Evolutionary conservation across 106 monocot species (phyloP), one percentile per base, ranked within the genome.

Genomic region (Narthecium ossifragum): DNA sequence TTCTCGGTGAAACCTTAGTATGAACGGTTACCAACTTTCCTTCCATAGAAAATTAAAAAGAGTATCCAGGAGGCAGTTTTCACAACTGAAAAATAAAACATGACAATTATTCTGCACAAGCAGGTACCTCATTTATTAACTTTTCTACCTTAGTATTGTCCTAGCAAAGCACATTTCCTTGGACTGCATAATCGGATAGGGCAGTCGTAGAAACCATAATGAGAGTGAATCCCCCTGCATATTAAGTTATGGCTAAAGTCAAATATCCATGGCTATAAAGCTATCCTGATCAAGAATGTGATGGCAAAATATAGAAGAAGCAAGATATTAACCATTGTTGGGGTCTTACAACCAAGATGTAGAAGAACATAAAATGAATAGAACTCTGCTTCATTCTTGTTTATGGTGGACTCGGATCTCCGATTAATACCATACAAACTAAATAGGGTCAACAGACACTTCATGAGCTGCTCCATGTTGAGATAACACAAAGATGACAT

Each of bases 401-500:
- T 79, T 57, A 69, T 61, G 15, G 54, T 61, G 15, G 54, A 57
- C 5, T 73, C 60, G 31, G 61, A 62, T 23, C 31, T 79, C 64
- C 58, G 62, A 66, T 75, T 81, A 29, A 62, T 40, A 67, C 54
- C 32, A 80, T 98, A 98, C 45, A 90, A 62, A 61, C 87, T 74
- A 65, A 79, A 81, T 39, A 98, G 86, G 17, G 86, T 79, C 39
- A 78, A 55, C 26, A 91, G 81, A 37, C 80, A 81, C 66, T 98
- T 98, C 28, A 71, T 73, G 51, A 98, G 76, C 63, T 98, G 98
- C 58, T 98, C 98, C 87, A 82, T 72, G 75, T 98, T 98, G 29
- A 98, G 87, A 62, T 91, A 71, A 77, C 69, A 63, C 59, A 84
- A 64, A 34, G 98, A 90, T 38, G 88, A 79, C 53, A 64, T 31